Conservation (phyloP, 1,284 basidiomycete species). For the Coniferiporia weirii region DNA sequence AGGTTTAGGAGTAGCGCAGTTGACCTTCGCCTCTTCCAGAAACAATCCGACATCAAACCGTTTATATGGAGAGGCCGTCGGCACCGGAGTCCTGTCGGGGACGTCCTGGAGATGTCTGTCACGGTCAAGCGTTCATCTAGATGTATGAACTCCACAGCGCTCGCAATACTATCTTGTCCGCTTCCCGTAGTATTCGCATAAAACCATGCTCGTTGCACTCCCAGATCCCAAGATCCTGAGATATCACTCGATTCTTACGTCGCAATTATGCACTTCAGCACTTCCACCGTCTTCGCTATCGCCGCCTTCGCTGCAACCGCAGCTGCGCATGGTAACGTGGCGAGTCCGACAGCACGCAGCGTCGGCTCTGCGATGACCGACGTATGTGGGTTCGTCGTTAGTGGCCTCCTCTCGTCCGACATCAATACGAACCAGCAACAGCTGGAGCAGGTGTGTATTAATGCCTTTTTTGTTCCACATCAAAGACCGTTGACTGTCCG, state of each 20-base stretch:
- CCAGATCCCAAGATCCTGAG: neutral
- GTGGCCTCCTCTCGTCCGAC: neutral
- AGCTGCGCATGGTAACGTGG: neutral
- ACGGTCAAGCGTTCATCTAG: neutral
- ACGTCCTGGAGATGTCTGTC: neutral
- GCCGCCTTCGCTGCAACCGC: neutral
- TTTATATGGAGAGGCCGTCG: neutral
- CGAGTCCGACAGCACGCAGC: neutral
- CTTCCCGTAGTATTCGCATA: neutral
- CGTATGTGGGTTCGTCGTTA: neutral
- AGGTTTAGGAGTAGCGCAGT: neutral
- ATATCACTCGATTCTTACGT: too few species aligned
- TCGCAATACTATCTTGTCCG: too few species aligned
- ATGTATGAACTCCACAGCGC: too few species aligned
- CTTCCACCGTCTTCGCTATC: neutral
- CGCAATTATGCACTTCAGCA: neutral
- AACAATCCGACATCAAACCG: neutral
- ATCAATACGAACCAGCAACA: conserved; percentile 4
- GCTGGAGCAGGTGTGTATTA: neutral
- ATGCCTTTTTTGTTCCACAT: neutral
- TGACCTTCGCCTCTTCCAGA: neutral
- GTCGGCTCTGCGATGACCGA: neutral
- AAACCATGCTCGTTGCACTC: neutral
- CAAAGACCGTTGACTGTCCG: too few species aligned
- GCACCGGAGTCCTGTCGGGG: neutral